Conservation (phyloP, 805 yeast genomes). For the Cyberlindnera xylosilytica region DNA sequence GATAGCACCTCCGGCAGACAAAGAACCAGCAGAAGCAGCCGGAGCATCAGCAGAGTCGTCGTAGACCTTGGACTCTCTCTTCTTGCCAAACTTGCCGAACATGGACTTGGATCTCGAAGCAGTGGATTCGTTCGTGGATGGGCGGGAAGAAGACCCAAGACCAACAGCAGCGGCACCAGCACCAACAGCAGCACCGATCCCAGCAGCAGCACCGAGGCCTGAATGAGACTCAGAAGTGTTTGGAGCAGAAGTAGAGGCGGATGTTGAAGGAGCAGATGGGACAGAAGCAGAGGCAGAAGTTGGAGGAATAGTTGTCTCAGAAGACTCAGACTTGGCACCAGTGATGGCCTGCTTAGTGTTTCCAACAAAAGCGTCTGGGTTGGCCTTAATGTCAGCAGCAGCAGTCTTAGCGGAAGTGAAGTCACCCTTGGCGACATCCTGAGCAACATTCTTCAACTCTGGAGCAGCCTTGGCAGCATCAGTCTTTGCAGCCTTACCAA, state of each 20-base stretch:
- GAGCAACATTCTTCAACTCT: constrained; percentile 22
- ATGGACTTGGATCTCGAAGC: constrained; percentile 2
- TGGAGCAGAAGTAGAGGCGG: too few species aligned
- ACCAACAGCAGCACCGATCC: too few species aligned
- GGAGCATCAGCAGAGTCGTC: neutral
- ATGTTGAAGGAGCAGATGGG: constrained; percentile 1
- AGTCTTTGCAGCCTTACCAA: constrained; percentile 4
- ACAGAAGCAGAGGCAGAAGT: neutral
- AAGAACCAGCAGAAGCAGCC: neutral
- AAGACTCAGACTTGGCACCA: neutral
- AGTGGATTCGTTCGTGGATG: neutral
- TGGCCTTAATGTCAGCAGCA: constrained; percentile 3
- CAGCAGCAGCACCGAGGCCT: too few species aligned
- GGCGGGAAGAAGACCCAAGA: too few species aligned
- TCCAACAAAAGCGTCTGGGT: constrained; percentile 7
- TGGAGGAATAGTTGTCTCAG: too few species aligned
- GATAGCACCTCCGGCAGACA: too few species aligned
- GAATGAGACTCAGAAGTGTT: too few species aligned
- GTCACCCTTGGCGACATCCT: constrained; percentile 21
- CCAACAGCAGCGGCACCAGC: too few species aligned
- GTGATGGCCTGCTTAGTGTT: constrained; percentile 9
- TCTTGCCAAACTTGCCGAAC: constrained; percentile 2
- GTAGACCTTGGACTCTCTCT: neutral
- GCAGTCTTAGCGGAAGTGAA: constrained; percentile 19
- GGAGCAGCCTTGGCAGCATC: constrained; percentile 16